These are phyloP conservation scores for Krasilnikovozyma curviuscula DNA, from an alignment of 768 basidiomycete species.

Conservation along the genomic window DNA sequence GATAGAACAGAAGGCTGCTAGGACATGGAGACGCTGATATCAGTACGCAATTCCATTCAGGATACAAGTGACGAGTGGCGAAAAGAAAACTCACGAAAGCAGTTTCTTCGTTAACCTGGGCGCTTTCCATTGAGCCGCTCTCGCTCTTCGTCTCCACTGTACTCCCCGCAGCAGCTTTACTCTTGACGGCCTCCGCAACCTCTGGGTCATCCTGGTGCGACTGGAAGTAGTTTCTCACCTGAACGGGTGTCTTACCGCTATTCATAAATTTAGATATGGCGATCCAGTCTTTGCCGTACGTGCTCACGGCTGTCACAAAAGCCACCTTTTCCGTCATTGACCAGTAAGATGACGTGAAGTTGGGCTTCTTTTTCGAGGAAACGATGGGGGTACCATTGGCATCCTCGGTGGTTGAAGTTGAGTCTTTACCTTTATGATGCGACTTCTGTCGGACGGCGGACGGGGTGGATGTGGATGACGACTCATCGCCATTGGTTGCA, in stretches of 20 bases:
- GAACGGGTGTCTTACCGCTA: conserved; percentile 2
- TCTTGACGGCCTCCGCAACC: not conserved
- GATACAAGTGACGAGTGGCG: not conserved
- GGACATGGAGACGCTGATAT: not conserved
- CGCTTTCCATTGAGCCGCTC: not conserved
- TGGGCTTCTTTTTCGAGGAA: conserved; percentile 1
- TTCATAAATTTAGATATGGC: not conserved
- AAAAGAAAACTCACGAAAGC: not conserved
- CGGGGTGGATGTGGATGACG: too few species aligned
- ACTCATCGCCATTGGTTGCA: too few species aligned
- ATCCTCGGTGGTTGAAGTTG: too few species aligned
- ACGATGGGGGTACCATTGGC: too few species aligned
- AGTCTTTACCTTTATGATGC: too few species aligned
- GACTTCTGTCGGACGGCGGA: too few species aligned
- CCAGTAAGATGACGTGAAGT: conserved; percentile 4
- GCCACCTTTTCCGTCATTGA: conserved; percentile 1
- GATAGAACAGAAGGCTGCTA: not conserved
- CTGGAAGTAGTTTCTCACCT: conserved; percentile 4
- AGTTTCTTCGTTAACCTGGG: not conserved
- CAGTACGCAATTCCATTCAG: not conserved
- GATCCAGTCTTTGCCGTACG: conserved; percentile 4
- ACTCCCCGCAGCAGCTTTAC: too few species aligned
- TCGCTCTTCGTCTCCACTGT: not conserved
- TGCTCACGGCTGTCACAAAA: not conserved
- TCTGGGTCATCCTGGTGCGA: not conserved